Evolutionary conservation across 1,284 basidiomycete species (phyloP).

Genomic region (Xanthoconium separans): DNA sequence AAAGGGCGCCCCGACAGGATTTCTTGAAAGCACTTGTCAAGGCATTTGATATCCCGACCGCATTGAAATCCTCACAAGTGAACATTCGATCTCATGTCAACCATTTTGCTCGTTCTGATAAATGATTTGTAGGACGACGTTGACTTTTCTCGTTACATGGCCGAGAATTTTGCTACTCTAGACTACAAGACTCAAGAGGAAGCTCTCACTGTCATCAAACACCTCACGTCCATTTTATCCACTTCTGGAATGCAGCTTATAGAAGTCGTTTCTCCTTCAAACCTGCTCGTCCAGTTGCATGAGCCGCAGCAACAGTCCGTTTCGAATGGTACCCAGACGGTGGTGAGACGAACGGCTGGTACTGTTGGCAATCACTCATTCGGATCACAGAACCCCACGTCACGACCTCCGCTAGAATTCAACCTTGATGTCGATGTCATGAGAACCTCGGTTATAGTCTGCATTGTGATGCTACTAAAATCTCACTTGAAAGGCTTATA

Average conservation of each 20-base stretch:
- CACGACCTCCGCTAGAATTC: conserved; percentile 6
- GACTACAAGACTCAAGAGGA: conserved; percentile 97
- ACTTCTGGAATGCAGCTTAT: conserved; percentile 83
- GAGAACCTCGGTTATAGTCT: conserved; percentile 71
- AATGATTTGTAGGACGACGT: conserved; percentile 62
- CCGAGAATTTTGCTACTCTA: conserved; percentile 89
- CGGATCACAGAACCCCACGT: conserved; percentile 6
- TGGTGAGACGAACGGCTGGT: conserved; percentile 9
- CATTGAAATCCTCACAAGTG: conserved; percentile 49
- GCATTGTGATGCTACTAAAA: conserved; percentile 82
- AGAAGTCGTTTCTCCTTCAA: conserved; percentile 63
- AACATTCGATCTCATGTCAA: neutral
- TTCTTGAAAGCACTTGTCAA: conserved; percentile 84
- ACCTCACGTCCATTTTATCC: conserved; percentile 79
- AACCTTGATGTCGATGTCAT: conserved; percentile 43
- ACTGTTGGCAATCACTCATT: conserved; percentile 3
- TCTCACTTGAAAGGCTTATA: conserved; percentile 80
- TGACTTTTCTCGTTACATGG: conserved; percentile 86
- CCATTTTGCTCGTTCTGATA: neutral
- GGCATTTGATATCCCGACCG: conserved; percentile 66
- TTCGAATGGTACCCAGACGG: conserved; percentile 6
- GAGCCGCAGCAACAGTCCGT: conserved; percentile 24
- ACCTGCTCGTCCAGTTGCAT: conserved; percentile 63
- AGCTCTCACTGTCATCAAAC: conserved; percentile 80
- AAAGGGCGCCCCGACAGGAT: conserved; percentile 79